Evolutionary conservation across 345 rosid species (phyloP), one percentile per base, ranked within the genome.

Genomic region (Alliaria petiolata): DNA sequence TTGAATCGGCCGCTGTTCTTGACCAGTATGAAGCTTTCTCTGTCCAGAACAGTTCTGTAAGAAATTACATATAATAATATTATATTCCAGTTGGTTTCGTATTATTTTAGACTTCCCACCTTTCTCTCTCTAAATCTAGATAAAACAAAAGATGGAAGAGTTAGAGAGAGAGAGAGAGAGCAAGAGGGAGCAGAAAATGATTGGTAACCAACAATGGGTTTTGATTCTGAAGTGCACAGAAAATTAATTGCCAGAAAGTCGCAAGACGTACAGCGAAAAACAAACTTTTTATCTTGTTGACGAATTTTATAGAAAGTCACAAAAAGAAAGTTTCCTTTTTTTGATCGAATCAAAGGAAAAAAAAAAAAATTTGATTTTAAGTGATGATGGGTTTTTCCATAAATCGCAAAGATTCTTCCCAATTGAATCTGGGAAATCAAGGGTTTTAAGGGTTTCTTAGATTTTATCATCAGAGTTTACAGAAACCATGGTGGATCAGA

Each of bases 401-500:
- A 22, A 60, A 67, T 15, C 8, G 47, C 55, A 40, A 66, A 65
- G 67, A 47, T 60, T 67, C 17, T 67, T 59, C 40, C 72, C 31
- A 38, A 11, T 4, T 46, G 22, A 66, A 58, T 59, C 67, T 40
- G 9, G 0, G 25, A 0, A 36, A 51, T 51, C 35, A 75, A 67
- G 59, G 76, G 74, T 40, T 58, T 54, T 64, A 66, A 46, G 45
- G 34, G 67, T 58, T 5, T 17, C 76, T 28, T n/a, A 30, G 65
- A 75, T 19, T 68, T 57, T 1, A 8, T 72, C 66, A 72, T 65
- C 66, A 51, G 56, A 42, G 67, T 69, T 36, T 53, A 77, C 65
- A 66, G 66, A 67, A 87, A 79, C 80, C 80, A 91, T 89, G 98
- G 86, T 80, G 86, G 83, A 81, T 84, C 85, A 60, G 52, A 65